These are phyloP conservation scores for Lepiota subincarnata DNA, from an alignment of 768 basidiomycete species.

Conservation along the genomic window DNA sequence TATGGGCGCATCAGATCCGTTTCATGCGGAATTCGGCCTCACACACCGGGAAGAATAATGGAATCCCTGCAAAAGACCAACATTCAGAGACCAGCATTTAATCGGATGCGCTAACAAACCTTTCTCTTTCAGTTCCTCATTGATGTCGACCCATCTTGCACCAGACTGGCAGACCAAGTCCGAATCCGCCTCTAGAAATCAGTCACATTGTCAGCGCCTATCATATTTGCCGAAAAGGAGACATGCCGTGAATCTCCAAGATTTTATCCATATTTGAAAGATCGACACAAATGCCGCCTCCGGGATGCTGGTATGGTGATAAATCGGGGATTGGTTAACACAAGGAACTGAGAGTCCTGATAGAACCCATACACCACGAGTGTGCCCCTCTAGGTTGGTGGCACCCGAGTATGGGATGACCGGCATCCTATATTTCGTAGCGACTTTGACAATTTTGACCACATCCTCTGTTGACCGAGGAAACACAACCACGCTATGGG, in stretches of 20 bases:
- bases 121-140: slow-evolving; percentile 59
- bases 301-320: slow-evolving; percentile 24
- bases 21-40: neutral
- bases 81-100: neutral
- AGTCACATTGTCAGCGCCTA: neutral
- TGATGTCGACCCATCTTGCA: slow-evolving; percentile 66
- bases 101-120: slow-evolving; percentile 27
- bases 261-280: slow-evolving; percentile 78
- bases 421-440: slow-evolving; percentile 72
- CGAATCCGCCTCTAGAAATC: slow-evolving; percentile 53
- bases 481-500: slow-evolving; percentile 61
- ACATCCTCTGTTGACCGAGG: slow-evolving; percentile 77
- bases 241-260: slow-evolving; percentile 64
- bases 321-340: neutral
- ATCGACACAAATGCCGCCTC: slow-evolving; percentile 77
- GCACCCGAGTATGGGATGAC: slow-evolving; percentile 77
- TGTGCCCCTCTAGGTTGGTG: slow-evolving; percentile 79
- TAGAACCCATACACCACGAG: slow-evolving; percentile 49
- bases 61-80: slow-evolving; percentile 45
- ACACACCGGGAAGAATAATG: slow-evolving; percentile 78
- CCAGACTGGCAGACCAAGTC: slow-evolving; percentile 77
- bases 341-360: neutral
- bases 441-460: slow-evolving; percentile 69
- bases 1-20: slow-evolving; percentile 21
- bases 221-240: neutral